Evolutionary conservation across 2,329 filamentous ascomycete genomes (phyloP).

Genomic region (Sphaerulina vaccinii): DNA sequence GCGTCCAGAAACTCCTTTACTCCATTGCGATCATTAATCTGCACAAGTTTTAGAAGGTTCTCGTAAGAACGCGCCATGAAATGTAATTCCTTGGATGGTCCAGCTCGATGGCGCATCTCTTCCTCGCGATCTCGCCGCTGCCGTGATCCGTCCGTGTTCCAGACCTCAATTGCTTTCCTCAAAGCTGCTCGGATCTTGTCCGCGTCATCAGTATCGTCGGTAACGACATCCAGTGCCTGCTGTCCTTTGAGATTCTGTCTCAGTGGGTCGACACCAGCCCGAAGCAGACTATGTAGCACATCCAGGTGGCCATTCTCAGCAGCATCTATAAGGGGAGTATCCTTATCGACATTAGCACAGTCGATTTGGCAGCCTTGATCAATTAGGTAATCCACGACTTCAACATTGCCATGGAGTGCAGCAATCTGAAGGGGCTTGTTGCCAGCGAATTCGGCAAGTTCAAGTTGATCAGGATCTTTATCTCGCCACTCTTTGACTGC

Average conservation of each 20-base stretch:
- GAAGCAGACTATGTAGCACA: constrained; percentile 79
- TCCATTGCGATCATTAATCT: constrained; percentile 49
- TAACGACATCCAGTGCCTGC: constrained; percentile 80
- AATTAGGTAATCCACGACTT: constrained; percentile 85
- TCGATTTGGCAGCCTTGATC: constrained; percentile 82
- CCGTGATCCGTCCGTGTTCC: constrained; percentile 42
- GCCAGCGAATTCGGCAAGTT: constrained; percentile 89
- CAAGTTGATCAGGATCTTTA: constrained; percentile 82
- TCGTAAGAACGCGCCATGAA: constrained; percentile 52
- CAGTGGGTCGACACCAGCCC: constrained; percentile 86
- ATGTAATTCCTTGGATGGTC: constrained; percentile 43
- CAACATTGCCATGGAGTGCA: constrained; percentile 77
- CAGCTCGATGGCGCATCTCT: constrained; percentile 40
- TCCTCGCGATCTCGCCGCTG: constrained; percentile 55
- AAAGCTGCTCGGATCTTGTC: constrained; percentile 60
- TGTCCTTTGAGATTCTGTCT: constrained; percentile 90
- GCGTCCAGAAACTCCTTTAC: constrained; percentile 50
- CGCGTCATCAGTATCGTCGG: constrained; percentile 76
- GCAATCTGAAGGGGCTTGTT: constrained; percentile 95
- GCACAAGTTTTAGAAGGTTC: constrained; percentile 49
- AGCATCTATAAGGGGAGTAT: constrained; percentile 92
- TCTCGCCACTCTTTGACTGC: constrained; percentile 70
- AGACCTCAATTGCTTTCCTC: constrained; percentile 47
- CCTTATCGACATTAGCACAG: constrained; percentile 70
- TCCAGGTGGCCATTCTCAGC: constrained; percentile 92